Evolutionary conservation across 306 rosid genomes (phyloP), one percentile per base, ranked within the genome.

Genomic region (Vigna mungo): DNA sequence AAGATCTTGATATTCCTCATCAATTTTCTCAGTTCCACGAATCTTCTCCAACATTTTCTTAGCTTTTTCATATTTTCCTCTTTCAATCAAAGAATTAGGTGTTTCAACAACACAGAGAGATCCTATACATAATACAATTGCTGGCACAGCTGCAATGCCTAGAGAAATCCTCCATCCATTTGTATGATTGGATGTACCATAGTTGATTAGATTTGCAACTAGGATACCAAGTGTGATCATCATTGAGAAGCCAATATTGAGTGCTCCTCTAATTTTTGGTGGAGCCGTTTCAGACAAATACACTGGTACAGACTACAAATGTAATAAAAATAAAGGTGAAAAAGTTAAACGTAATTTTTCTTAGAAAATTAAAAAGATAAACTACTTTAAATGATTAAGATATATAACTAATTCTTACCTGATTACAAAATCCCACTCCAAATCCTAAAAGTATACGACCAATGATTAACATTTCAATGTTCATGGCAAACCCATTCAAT

Each of bases 251-350:
- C 72, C 83, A 7, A 78, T 78, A 4, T 78, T 83, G 14, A 83
- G 80, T 10, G 72, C 82, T 55, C 85, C 85, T 65, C 85, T 82
- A 0, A 82, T 46, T 1, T 72, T 77, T 25, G 86, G 13, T 0
- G 83, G 83, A 27, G 83, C 86, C 86, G 78, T 67, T 66, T 78
- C 83, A 27, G 80, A 83, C 46, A 83, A 23, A 78, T 78, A 83
- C 0, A 78, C 48, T 0, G 86, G 86, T 4, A 83, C 83, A 0
- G 83, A 83, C 86, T 82, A 5, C 75, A 43, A 3, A 32, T 9
- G 27, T 0, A 49, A 39, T 0, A 54, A 2, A 17, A 25, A 25
- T 7, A 51, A 52, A 32, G 53, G 3, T 17, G 2, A 4, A 62
- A 7, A 62, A 46, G 68, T 74, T 32, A 21, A 17, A 60, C 17